These are phyloP conservation scores for Wickerhamiella bombiphila DNA, from an alignment of 805 yeast species.

Conservation along the genomic window DNA sequence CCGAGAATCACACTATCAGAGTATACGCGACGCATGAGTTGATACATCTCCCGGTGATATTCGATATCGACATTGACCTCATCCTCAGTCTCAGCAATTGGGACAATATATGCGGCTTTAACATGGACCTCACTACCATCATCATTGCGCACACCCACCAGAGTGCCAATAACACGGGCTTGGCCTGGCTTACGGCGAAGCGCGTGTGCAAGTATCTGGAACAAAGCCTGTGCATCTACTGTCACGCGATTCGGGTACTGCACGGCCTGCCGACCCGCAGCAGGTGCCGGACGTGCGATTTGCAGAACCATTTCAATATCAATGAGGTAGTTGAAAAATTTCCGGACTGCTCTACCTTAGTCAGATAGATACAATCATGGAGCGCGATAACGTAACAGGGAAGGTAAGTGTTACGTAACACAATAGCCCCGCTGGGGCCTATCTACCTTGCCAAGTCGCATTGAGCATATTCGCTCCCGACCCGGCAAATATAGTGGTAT, in stretches of 20 bases:
- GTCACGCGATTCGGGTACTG: conserved; percentile 27
- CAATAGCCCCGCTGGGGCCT: too few species aligned
- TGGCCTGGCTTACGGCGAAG: conserved; percentile 41
- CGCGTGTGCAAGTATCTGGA: conserved; percentile 62
- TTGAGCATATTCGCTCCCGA: too few species aligned
- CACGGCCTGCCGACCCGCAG: conserved; percentile 15
- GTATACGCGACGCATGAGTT: conserved; percentile 59
- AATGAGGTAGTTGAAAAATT: conserved; percentile 1
- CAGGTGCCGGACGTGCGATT: conserved; percentile 13
- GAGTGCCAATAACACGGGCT: conserved; percentile 61
- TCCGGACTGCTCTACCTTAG: too few species aligned
- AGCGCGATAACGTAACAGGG: too few species aligned
- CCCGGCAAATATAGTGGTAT: too few species aligned
- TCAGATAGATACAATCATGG: too few species aligned
- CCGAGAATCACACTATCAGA: conserved; percentile 71
- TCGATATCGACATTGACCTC: conserved; percentile 66
- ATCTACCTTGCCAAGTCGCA: too few species aligned
- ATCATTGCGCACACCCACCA: conserved; percentile 68
- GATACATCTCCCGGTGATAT: conserved; percentile 54
- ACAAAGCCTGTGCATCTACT: conserved; percentile 55
- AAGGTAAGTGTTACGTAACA: too few species aligned
- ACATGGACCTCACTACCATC: conserved; percentile 66
- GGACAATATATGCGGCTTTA: conserved; percentile 66
- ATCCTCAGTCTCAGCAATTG: conserved; percentile 61
- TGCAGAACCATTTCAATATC: conserved; percentile 7